phyloP scores from a whole-genome alignment of 2,329 filamentous ascomycete species.

The Purpureocillium takamizusanense region DNA sequence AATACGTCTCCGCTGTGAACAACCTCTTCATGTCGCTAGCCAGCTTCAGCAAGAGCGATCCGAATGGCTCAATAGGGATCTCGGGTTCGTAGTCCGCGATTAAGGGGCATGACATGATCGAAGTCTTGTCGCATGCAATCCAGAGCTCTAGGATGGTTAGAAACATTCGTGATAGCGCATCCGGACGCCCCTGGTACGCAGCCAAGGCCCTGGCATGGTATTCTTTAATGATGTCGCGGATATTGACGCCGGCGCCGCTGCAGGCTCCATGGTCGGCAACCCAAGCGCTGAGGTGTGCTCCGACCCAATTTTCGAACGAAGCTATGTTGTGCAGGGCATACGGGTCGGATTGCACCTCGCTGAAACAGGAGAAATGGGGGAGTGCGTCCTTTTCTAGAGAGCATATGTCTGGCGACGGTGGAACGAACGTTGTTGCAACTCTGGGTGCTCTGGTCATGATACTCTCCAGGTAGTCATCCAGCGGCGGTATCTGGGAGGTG shows the following conservation, averaged over 20 bases:
- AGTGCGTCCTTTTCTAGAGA: background rate
- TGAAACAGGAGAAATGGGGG: background rate
- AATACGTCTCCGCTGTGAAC: background rate
- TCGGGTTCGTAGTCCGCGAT: background rate
- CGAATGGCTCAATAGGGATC: background rate
- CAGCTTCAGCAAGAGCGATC: background rate
- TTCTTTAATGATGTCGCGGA: constrained; percentile 17
- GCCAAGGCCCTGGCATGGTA: constrained; percentile 20
- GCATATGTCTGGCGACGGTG: background rate
- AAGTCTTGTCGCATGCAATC: constrained; percentile 29
- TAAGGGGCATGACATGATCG: background rate
- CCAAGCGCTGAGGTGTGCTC: constrained; percentile 13
- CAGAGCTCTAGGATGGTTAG: constrained; percentile 46
- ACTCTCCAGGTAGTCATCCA: background rate
- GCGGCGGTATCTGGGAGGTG: background rate
- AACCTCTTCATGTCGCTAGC: background rate
- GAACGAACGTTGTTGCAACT: background rate
- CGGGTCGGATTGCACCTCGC: background rate
- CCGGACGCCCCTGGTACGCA: constrained; percentile 30
- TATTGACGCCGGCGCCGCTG: background rate
- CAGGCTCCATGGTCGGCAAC: background rate
- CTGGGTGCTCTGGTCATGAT: background rate
- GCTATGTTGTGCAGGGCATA: constrained; percentile 1
- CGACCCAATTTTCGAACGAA: constrained; percentile 37
- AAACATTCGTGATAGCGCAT: constrained; percentile 39